Percentiles rank a stretch among this genome's conserved stretches.
Evolutionary conservation across 2,329 filamentous ascomycete genomes (phyloP).

Genomic region (Aspergillus sp.): DNA sequence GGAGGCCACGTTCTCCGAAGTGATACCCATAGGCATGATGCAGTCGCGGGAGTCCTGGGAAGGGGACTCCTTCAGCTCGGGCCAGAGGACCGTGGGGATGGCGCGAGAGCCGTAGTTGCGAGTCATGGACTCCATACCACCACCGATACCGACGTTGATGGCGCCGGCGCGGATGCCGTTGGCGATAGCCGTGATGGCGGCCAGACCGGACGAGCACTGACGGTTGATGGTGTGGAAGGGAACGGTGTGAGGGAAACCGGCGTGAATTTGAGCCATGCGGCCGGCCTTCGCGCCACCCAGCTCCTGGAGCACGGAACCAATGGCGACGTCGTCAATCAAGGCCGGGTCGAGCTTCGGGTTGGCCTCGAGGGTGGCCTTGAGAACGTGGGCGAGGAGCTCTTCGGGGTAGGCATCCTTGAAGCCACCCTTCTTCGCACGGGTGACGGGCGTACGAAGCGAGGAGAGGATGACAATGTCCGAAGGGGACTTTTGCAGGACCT

Average conservation of each 20-base stretch:
- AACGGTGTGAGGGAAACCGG: conserved; percentile 70
- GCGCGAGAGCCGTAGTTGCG: conserved; percentile 80
- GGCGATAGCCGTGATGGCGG: conserved; percentile 72
- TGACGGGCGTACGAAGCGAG: conserved; percentile 84
- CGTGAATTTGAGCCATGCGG: conserved; percentile 85
- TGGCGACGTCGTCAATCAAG: conserved; percentile 74
- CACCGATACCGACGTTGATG: conserved; percentile 74
- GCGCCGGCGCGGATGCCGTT: conserved; percentile 72
- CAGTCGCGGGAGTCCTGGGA: conserved; percentile 76
- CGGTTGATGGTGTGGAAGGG: conserved; percentile 85
- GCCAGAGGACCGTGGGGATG: conserved; percentile 82
- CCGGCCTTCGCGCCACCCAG: conserved; percentile 88
- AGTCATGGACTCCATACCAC: conserved; percentile 96
- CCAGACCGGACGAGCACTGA: conserved; percentile 76
- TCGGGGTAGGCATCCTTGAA: conserved; percentile 90
- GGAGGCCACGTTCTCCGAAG: conserved; percentile 81
- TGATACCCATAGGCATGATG: conserved; percentile 92
- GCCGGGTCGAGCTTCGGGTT: conserved; percentile 71
- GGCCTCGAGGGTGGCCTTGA: conserved; percentile 67
- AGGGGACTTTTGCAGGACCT: conserved; percentile 75
- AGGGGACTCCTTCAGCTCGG: conserved; percentile 62
- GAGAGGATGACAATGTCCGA: conserved; percentile 86
- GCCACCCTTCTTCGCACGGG: conserved; percentile 76
- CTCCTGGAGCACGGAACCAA: conserved; percentile 87
- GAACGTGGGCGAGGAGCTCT: conserved; percentile 68